These are phyloP conservation scores for Trifolium dubium DNA, from an alignment of 306 rosid genomes.

Conservation along the genomic window DNA sequence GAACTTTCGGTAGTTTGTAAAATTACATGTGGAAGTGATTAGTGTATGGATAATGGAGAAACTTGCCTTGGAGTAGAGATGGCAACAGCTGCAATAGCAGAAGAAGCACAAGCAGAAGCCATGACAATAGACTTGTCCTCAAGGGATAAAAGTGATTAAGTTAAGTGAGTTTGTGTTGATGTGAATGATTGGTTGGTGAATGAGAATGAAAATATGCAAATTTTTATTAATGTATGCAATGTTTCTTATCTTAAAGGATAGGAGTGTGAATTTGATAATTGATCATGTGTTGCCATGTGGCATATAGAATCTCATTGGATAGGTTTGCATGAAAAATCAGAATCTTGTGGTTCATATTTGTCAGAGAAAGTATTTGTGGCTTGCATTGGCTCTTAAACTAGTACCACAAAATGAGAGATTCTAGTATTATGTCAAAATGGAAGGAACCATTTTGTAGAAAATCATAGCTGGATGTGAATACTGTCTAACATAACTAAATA, in stretches of 20 bases:
- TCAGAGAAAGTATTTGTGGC: conserved; percentile 26
- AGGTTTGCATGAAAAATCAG: conserved; percentile 42
- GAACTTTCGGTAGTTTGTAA: not conserved
- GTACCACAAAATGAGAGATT: conserved; percentile 29
- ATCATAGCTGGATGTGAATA: not conserved
- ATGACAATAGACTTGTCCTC: conserved; percentile 21
- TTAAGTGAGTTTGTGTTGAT: conserved; percentile 17
- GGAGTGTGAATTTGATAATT: conserved; percentile 31
- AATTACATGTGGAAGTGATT: not conserved
- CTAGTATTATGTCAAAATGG: not conserved
- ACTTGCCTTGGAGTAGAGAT: conserved; percentile 52
- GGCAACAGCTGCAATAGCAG: conserved; percentile 52
- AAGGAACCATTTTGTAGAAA: not conserved
- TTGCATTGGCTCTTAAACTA: conserved; percentile 1
- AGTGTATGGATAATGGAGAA: not conserved
- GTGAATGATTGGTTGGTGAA: conserved; percentile 23
- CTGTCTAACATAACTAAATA: not conserved
- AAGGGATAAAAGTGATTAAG: conserved; percentile 12
- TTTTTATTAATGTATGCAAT: conserved; percentile 39
- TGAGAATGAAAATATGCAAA: conserved; percentile 18
- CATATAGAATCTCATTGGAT: conserved; percentile 45
- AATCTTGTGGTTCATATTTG: conserved; percentile 44
- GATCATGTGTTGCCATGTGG: conserved; percentile 43
- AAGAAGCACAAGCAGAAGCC: conserved; percentile 51
- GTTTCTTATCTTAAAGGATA: conserved; percentile 45